A percentile compares a stretch with the other conserved stretches of the same genome.
Conservation (phyloP, 1,284 basidiomycete species). For the Omphalotus olearius region DNA sequence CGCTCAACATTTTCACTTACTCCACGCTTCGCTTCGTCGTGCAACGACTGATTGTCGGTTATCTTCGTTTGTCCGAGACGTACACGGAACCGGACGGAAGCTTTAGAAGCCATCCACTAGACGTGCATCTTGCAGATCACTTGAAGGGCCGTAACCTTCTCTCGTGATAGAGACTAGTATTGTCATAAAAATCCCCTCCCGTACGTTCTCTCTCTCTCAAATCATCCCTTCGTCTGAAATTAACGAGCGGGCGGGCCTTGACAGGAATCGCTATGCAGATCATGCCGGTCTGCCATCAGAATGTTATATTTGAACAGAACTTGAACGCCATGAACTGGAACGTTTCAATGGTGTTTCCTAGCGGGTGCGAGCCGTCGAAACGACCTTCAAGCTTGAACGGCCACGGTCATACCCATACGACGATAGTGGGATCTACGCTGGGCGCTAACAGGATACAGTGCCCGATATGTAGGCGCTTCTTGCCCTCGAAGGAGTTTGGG, state of each 20-base stretch:
- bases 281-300: slow-evolving; percentile 7
- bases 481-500: slow-evolving; percentile 1
- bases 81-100: too few species aligned
- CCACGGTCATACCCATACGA: background rate
- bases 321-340: slow-evolving; percentile 2
- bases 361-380: background rate
- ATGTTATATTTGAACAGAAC: slow-evolving; percentile 4
- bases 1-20: too few species aligned
- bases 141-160: background rate
- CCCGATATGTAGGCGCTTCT: slow-evolving; percentile 5
- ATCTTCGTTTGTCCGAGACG: too few species aligned
- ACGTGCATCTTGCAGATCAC: slow-evolving; percentile 5
- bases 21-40: too few species aligned
- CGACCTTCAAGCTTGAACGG: background rate
- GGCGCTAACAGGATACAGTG: background rate
- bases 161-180: background rate
- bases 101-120: too few species aligned
- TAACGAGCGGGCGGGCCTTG: too few species aligned
- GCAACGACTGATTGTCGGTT: too few species aligned
- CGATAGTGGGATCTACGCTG: background rate
- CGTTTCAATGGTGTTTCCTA: background rate
- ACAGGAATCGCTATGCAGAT: background rate
- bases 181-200: background rate
- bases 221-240: too few species aligned
- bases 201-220: background rate